Percentiles rank a stretch among this genome's conserved stretches.
Evolutionary conservation across 352 stramenopile species (phyloP).

Genomic region (Elongisporangium anandrum): DNA sequence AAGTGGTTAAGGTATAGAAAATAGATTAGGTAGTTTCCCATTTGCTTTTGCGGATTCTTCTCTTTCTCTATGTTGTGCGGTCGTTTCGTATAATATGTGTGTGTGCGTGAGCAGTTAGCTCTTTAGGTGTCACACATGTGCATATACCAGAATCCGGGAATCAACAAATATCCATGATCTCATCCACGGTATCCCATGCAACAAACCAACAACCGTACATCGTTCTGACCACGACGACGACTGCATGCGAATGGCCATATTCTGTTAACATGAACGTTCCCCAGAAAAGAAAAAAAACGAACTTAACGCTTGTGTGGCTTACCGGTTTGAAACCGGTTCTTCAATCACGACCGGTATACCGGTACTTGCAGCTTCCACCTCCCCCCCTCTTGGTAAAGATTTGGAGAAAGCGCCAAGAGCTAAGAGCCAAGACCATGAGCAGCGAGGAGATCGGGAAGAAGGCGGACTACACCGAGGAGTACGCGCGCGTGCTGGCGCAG

Average conservation of each 20-base stretch:
- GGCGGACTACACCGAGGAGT: conserved; percentile 61
- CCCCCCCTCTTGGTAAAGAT: conserved; percentile 20
- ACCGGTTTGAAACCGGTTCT: background rate
- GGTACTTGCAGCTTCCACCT: background rate
- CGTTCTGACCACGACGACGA: background rate
- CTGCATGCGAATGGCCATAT: background rate
- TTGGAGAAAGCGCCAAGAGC: conserved; percentile 3
- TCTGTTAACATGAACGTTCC: background rate
- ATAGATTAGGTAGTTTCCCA: background rate
- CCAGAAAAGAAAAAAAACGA: background rate
- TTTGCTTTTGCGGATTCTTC: background rate
- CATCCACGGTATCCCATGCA: background rate
- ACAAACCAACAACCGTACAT: background rate
- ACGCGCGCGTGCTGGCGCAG: conserved; percentile 60
- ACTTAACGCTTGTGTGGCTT: background rate
- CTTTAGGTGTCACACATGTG: background rate
- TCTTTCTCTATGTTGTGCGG: background rate
- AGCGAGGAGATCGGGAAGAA: conserved; percentile 80
- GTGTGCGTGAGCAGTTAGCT: background rate
- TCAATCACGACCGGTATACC: background rate
- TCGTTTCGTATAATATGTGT: background rate
- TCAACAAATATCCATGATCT: background rate
- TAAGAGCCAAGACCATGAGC: conserved; percentile 33
- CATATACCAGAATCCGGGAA: background rate
- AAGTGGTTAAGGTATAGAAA: background rate